Conservation (phyloP, 2,329 filamentous ascomycete genomes). For the Fusarium torreyae region DNA sequence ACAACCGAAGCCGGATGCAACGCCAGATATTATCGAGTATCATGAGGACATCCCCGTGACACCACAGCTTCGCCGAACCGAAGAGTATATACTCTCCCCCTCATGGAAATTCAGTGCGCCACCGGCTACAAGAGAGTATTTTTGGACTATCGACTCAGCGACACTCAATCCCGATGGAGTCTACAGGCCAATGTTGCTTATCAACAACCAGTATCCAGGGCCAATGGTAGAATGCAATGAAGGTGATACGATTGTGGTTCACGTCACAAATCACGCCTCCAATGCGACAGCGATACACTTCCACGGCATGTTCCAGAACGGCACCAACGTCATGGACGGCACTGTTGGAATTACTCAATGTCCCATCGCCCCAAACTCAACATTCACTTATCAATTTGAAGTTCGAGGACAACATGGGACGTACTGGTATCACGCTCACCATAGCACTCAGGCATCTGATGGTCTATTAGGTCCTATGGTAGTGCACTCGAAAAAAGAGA, state of each 20-base stretch:
- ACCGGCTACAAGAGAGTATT: conserved; percentile 68
- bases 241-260: conserved; percentile 79
- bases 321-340: conserved; percentile 82
- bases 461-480: conserved; percentile 78
- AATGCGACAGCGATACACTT: conserved; percentile 81
- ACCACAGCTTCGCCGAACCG: conserved; percentile 52
- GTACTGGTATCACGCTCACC: conserved; percentile 77
- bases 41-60: conserved; percentile 44
- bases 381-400: conserved; percentile 78
- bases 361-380: conserved; percentile 73
- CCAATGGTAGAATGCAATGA: conserved; percentile 81
- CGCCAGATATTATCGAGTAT: conserved; percentile 34
- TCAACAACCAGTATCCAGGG: conserved; percentile 82
- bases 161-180: conserved; percentile 74
- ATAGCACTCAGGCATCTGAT: conserved; percentile 75
- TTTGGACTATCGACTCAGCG: conserved; percentile 73
- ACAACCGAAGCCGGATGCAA: not conserved
- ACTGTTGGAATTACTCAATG: conserved; percentile 78
- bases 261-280: conserved; percentile 76
- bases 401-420: conserved; percentile 67
- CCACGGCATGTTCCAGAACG: conserved; percentile 84
- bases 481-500: conserved; percentile 70
- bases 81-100: conserved; percentile 70
- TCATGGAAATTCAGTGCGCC: conserved; percentile 69
- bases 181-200: conserved; percentile 73